Conservation (phyloP, 83 land plant species). For the Diphasiastrum complanatum region DNA sequence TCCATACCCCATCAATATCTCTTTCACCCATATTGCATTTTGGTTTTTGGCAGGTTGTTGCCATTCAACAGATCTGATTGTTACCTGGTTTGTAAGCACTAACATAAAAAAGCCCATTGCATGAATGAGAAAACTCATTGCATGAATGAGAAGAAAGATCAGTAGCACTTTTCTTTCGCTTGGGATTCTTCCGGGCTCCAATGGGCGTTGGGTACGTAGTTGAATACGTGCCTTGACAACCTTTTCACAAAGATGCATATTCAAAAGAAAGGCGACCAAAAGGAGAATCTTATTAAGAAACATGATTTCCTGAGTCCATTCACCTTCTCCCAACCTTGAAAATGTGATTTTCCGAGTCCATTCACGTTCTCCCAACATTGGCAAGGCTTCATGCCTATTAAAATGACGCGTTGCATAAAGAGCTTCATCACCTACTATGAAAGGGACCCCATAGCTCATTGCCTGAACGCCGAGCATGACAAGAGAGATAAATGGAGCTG, state of each 20-base stretch:
- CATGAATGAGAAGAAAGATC: conserved; percentile 24
- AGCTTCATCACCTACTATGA: conserved; percentile 63
- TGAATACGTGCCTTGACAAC: conserved; percentile 60
- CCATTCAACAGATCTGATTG: conserved; percentile 19
- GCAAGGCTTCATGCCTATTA: conserved; percentile 21
- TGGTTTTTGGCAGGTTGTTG: conserved; percentile 22
- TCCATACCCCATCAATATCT: conserved; percentile 53
- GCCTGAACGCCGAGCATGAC: conserved; percentile 54
- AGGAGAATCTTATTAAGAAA: conserved; percentile 50
- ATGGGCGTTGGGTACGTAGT: conserved; percentile 41
- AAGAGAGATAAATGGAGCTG: conserved; percentile 54
- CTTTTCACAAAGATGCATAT: conserved; percentile 53
- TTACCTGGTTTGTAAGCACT: conserved; percentile 27
- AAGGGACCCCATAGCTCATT: conserved; percentile 58
- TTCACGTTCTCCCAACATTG: too few species aligned
- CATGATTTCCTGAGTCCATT: conserved; percentile 33
- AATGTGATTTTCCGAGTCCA: too few species aligned
- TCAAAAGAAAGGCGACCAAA: conserved; percentile 47
- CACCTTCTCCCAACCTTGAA: conserved; percentile 18
- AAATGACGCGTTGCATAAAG: conserved; percentile 35
- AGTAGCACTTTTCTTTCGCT: conserved; percentile 37
- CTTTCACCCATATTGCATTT: conserved; percentile 40
- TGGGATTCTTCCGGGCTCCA: conserved; percentile 52
- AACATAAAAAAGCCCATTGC: conserved; percentile 39
- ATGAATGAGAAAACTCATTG: too few species aligned